These are phyloP conservation scores for Pichia pseudocactophila DNA, from an alignment of 805 yeast genomes.

Conservation along the genomic window DNA sequence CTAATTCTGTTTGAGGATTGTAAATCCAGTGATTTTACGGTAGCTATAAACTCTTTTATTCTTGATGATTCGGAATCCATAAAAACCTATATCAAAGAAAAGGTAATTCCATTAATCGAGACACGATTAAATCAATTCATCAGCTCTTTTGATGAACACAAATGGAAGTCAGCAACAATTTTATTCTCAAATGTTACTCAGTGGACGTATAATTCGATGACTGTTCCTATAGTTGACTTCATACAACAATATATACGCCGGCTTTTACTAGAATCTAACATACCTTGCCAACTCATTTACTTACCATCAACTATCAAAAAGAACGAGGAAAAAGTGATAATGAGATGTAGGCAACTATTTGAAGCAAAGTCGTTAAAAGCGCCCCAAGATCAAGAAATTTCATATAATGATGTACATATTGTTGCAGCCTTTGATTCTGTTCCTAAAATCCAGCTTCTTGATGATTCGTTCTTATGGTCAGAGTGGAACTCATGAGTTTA, in stretches of 20 bases:
- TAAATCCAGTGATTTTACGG: neutral
- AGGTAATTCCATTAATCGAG: neutral
- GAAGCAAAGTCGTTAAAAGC: neutral
- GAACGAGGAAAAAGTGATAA: neutral
- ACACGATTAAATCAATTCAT: neutral
- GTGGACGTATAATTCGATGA: conserved; percentile 14
- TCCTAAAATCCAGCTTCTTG: neutral
- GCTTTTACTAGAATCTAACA: conserved; percentile 7
- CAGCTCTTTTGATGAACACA: neutral
- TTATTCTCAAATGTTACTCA: conserved; percentile 8
- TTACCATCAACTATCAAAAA: conserved; percentile 2
- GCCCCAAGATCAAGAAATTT: neutral
- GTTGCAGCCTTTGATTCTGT: neutral
- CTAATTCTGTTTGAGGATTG: neutral
- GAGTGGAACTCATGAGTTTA: neutral
- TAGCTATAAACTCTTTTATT: neutral
- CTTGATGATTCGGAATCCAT: neutral
- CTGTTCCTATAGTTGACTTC: conserved; percentile 16
- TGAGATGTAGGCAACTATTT: neutral
- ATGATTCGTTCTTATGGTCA: neutral
- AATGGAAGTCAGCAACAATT: conserved; percentile 7
- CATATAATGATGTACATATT: neutral
- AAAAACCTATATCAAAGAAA: neutral
- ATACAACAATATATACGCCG: conserved; percentile 21
- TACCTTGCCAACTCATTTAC: neutral